Conservation (phyloP, 2,329 filamentous ascomycete genomes). For the Ophiocordyceps camponoti-saundersi region DNA sequence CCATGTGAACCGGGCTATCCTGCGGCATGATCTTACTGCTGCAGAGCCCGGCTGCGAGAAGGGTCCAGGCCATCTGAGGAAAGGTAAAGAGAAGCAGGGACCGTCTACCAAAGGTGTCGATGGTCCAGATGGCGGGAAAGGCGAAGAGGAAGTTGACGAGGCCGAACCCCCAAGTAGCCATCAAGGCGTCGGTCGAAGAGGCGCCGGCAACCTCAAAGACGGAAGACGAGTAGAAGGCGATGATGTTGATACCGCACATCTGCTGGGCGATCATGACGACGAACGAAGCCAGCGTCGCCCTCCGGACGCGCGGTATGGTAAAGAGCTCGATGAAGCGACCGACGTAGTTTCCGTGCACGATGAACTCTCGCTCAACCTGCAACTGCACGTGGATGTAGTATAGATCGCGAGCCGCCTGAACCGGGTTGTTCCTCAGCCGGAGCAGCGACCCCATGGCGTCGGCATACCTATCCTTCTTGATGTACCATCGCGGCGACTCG, state of each 20-base stretch:
- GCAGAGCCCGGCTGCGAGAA: conserved; percentile 26
- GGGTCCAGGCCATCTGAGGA: conserved; percentile 23
- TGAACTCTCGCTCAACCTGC: conserved; percentile 36
- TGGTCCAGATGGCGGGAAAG: conserved; percentile 40
- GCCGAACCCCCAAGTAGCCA: conserved; percentile 41
- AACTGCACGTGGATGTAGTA: conserved; percentile 51
- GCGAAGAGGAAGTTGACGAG: conserved; percentile 41
- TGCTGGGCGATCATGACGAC: conserved; percentile 68
- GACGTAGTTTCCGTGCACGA: conserved; percentile 36
- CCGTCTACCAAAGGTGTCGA: conserved; percentile 39
- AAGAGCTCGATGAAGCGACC: conserved; percentile 49
- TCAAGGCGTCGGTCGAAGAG: conserved; percentile 34
- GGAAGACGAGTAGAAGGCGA: conserved; percentile 58
- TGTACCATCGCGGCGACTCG: conserved; percentile 47
- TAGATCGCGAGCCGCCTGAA: conserved; percentile 43
- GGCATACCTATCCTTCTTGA: conserved; percentile 46
- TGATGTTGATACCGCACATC: conserved; percentile 56
- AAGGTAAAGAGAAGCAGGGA: conserved; percentile 27
- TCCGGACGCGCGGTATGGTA: conserved; percentile 49
- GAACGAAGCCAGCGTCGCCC: conserved; percentile 60
- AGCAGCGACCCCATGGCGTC: conserved; percentile 41
- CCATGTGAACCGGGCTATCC: conserved; percentile 13
- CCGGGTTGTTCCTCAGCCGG: conserved; percentile 31
- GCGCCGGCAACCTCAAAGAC: conserved; percentile 43
- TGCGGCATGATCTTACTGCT: conserved; percentile 27